Percentiles rank a stretch among this genome's conserved stretches.
Evolutionary conservation across 495 filamentous ascomycete species (phyloP).

Genomic region (Diplogelasinospora grovesii): DNA sequence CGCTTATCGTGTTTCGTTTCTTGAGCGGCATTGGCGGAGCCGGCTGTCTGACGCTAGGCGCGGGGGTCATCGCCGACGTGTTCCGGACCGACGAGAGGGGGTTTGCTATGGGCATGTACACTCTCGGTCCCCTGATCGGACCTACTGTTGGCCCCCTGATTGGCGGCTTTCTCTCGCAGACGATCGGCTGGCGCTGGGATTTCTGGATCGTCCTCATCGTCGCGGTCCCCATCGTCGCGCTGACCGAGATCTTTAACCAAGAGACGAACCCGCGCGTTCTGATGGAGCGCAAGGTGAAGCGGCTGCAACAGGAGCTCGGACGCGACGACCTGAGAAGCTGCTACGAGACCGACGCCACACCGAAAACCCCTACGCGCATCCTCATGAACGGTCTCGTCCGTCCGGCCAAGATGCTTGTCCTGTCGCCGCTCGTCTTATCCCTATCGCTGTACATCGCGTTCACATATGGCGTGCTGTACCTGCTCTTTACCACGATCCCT

Average conservation of each 20-base stretch:
- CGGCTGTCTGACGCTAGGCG: conserved; percentile 40
- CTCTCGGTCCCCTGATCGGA: conserved; percentile 36
- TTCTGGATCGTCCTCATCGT: conserved; percentile 55
- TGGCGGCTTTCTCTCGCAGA: conserved; percentile 49
- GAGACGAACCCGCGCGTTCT: conserved; percentile 52
- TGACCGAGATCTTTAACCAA: conserved; percentile 42
- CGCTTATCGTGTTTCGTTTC: conserved; percentile 59
- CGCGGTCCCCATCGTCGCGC: conserved; percentile 29
- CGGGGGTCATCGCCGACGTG: conserved; percentile 52
- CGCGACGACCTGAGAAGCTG: conserved; percentile 30
- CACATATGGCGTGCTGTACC: conserved; percentile 68
- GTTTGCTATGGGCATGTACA: conserved; percentile 49
- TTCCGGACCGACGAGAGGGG: conserved; percentile 50
- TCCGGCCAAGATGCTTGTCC: conserved; percentile 50
- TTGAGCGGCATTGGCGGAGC: conserved; percentile 44
- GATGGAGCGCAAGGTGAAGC: conserved; percentile 43
- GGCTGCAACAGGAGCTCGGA: conserved; percentile 30
- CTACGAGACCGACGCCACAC: conserved; percentile 18
- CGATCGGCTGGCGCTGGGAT: conserved; percentile 53
- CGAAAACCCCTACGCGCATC: conserved; percentile 15
- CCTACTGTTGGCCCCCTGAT: conserved; percentile 46
- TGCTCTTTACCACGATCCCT: conserved; percentile 68
- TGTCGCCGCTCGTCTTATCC: conserved; percentile 59
- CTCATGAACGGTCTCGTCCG: conserved; percentile 42
- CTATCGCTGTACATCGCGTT: conserved; percentile 70